A percentile compares a stretch with the other conserved stretches of the same genome.
phyloP scores from a whole-genome alignment of 345 rosid species.

The Erodium maritimum region DNA sequence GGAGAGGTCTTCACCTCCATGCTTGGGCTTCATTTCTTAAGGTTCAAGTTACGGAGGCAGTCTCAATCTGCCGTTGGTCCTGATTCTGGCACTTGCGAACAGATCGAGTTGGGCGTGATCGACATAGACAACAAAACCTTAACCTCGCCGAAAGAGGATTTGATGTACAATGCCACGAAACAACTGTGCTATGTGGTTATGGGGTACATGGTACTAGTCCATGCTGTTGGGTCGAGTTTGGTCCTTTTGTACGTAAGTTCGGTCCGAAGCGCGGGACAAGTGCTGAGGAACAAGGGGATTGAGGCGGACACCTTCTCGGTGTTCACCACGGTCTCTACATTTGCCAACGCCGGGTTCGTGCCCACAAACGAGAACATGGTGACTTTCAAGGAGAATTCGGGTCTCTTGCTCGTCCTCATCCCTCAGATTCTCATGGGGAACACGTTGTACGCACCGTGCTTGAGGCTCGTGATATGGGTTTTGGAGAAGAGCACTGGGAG shows the following conservation, averaged over 20 bases:
- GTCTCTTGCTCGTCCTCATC: constrained; percentile 35
- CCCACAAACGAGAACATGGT: constrained; percentile 74
- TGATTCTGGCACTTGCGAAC: not conserved
- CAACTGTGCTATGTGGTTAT: constrained; percentile 26
- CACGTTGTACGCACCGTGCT: constrained; percentile 36
- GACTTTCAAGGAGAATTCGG: constrained; percentile 37
- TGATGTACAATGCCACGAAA: constrained; percentile 7
- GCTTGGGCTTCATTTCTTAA: constrained; percentile 18
- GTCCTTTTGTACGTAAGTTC: constrained; percentile 24
- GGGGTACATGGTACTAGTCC: constrained; percentile 27
- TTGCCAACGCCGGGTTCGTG: constrained; percentile 46
- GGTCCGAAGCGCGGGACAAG: constrained; percentile 27
- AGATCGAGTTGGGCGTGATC: not conserved
- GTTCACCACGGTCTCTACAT: constrained; percentile 41
- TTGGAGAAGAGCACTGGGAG: constrained; percentile 22
- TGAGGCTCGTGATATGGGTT: constrained; percentile 25
- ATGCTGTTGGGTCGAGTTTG: constrained; percentile 22
- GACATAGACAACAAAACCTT: not conserved
- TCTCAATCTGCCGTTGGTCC: too few species aligned
- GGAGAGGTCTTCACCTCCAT: constrained; percentile 41
- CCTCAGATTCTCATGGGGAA: constrained; percentile 45
- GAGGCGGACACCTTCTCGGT: constrained; percentile 29
- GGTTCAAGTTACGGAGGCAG: not conserved
- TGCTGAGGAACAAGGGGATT: constrained; percentile 29
- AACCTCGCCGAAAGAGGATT: not conserved